phyloP scores from a whole-genome alignment of 208 protist species.

The Wallacemonas rigidus region DNA sequence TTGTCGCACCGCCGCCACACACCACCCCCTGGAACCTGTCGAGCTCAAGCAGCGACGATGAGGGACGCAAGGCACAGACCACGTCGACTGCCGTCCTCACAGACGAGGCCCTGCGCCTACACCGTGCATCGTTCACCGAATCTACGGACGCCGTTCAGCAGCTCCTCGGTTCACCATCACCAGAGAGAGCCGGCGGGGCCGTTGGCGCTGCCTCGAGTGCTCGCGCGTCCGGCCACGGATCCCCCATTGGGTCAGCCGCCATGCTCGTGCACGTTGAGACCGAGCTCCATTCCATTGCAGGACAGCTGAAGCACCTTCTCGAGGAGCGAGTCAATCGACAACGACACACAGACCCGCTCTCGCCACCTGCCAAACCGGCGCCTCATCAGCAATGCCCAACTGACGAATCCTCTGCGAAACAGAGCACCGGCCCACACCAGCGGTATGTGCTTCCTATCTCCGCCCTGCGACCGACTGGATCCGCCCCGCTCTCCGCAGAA shows the following conservation, averaged over 20 bases:
- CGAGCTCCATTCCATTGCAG: slow-evolving; percentile 21
- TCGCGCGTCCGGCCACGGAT: background rate
- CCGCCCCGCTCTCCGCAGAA: background rate
- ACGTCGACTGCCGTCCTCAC: slow-evolving; percentile 3
- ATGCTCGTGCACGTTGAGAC: slow-evolving; percentile 12
- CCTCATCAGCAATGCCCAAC: background rate
- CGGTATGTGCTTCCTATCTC: slow-evolving; percentile 6
- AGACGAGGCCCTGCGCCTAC: slow-evolving; percentile 4
- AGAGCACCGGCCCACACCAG: background rate
- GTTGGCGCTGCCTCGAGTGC: background rate
- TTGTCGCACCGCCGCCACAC: slow-evolving; percentile 6
- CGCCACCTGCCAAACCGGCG: background rate
- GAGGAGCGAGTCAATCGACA: background rate
- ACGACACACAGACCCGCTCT: slow-evolving; percentile 5
- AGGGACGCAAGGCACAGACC: background rate
- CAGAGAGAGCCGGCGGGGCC: background rate
- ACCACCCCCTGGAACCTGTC: background rate
- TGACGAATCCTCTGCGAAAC: background rate
- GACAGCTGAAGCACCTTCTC: slow-evolving; percentile 19
- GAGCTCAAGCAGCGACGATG: background rate
- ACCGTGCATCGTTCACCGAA: slow-evolving; percentile 14
- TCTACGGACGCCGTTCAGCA: slow-evolving; percentile 7
- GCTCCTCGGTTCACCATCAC: background rate
- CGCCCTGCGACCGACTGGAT: slow-evolving; percentile 2
- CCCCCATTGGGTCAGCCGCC: background rate